Evolutionary conservation across 306 rosid genomes (phyloP), one percentile per base, ranked within the genome.

Genomic region (Lablab purpureus): DNA sequence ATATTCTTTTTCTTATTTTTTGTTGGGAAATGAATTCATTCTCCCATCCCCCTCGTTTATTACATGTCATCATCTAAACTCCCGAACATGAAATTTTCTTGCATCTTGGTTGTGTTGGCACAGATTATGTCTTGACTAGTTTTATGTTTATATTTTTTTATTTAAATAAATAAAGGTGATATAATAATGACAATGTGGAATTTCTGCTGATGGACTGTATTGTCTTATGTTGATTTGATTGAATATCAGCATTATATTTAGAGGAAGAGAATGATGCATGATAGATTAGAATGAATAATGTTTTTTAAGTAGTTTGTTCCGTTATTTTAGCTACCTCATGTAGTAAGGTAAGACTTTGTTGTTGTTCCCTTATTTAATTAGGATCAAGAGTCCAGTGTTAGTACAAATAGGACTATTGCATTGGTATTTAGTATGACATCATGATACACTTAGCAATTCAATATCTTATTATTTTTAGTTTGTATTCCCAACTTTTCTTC

Each of bases 61-160:
- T 55, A 22, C 40, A 64, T 43, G 46, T 19, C 36, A 59, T 50
- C 9, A 4, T 37, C 55, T 30, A 17, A 47, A 73, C 36, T 32
- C 70, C 28, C 43, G 45, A 43, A 59, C 45, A 22, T 73, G 50
- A 7, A 32, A 13, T 67, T 81, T 77, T 50, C 74, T 67, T 40
- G 21, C 68, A 55, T 65, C 34, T 37, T 65, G 73, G 71, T 23
- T 66, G 21, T 22, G 73, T 80, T 67, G 63, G 6, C 51, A 52
- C 3, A 6, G 21, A 11, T 74, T 59, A 30, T 50, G 50, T 73
- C 34, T 82, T 80, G 34, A 69, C 67, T 78, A 74, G 72, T 49
- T 69, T 69, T 41, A 25, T 43, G 30, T 22, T 73, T 40, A 40
- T 10, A 40, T 47, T 37, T 18, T 72, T 32, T 56, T n/a, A 19